Conservation (phyloP, 192 early-diverging fungal genomes). For the Diversispora epigaea region DNA sequence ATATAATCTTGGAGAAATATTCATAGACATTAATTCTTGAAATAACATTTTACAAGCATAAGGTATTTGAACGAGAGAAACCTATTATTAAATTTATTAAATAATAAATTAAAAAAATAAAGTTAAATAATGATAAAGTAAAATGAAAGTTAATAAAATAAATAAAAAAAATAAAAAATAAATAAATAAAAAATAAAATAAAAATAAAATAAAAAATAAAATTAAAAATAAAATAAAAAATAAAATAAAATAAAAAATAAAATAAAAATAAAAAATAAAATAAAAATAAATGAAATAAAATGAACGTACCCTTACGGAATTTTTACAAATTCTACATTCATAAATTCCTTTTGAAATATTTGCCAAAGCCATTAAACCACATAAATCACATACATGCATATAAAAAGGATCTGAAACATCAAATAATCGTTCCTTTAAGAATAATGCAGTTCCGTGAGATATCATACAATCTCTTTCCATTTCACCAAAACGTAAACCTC, state of each 20-base stretch:
- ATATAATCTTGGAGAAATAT: slow-evolving; percentile 82
- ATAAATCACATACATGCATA: slow-evolving; percentile 97
- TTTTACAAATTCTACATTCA: slow-evolving; percentile 91
- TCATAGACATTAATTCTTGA: slow-evolving; percentile 99
- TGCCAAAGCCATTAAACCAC: slow-evolving; percentile 96
- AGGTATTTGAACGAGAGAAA: slow-evolving; percentile 95
- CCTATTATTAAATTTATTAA: slow-evolving; percentile 29
- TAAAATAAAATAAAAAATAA: too few species aligned
- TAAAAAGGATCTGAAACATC: slow-evolving; percentile 97
- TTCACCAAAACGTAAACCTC: slow-evolving; percentile 98
- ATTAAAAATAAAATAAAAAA: too few species aligned
- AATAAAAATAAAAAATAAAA: background rate
- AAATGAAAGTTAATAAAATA: too few species aligned
- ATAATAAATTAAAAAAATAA: too few species aligned
- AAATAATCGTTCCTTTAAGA: slow-evolving; percentile 97
- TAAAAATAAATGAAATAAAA: background rate
- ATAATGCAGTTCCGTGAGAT: slow-evolving; percentile 89
- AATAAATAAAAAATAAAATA: too few species aligned
- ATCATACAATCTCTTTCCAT: slow-evolving; percentile 99
- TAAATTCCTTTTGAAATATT: slow-evolving; percentile 90
- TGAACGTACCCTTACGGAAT: slow-evolving; percentile 69
- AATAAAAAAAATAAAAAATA: too few species aligned
- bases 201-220: too few species aligned
- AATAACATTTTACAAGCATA: slow-evolving; percentile 99
- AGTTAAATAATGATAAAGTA: background rate